A percentile compares a stretch with the other conserved stretches of the same genome.
These are phyloP conservation scores for Hypoxylon sp. DNA, from an alignment of 2,329 filamentous ascomycete species.

Conservation along the genomic window DNA sequence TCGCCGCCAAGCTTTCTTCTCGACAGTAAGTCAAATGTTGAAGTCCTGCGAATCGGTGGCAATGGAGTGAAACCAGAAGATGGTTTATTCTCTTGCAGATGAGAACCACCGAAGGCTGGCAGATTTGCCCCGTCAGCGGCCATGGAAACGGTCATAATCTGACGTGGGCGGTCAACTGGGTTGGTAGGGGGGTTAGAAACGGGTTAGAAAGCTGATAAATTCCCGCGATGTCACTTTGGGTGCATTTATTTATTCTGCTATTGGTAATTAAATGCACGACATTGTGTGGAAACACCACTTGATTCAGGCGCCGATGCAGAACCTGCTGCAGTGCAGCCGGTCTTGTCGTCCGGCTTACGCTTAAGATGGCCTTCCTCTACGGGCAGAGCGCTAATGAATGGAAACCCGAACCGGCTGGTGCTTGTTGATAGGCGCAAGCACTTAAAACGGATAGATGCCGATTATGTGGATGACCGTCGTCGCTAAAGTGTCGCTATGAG, in stretches of 20 bases:
- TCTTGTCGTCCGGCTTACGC: slow-evolving; percentile 41
- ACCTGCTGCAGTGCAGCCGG: slow-evolving; percentile 30
- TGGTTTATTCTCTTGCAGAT: slow-evolving; percentile 36
- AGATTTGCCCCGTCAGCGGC: slow-evolving; percentile 35
- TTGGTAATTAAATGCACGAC: slow-evolving; percentile 42
- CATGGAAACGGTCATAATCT: slow-evolving; percentile 42
- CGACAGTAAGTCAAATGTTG: slow-evolving; percentile 60
- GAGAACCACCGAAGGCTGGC: slow-evolving; percentile 28
- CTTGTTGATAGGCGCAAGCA: slow-evolving; percentile 48
- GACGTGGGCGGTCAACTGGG: slow-evolving; percentile 37
- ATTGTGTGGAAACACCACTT: slow-evolving; percentile 39
- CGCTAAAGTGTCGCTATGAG: no score
- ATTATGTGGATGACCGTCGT: slow-evolving; percentile 22
- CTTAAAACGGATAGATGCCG: slow-evolving; percentile 31
- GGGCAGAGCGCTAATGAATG: slow-evolving; percentile 48
- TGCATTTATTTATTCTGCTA: slow-evolving; percentile 47
- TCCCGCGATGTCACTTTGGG: slow-evolving; percentile 43
- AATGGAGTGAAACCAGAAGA: slow-evolving; percentile 63
- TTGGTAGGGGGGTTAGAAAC: slow-evolving; percentile 38
- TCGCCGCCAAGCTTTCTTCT: slow-evolving; percentile 49
- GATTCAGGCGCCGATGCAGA: slow-evolving; percentile 34
- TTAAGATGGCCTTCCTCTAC: slow-evolving; percentile 50
- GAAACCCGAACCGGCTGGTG: slow-evolving; percentile 49
- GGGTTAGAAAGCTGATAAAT: slow-evolving; percentile 20
- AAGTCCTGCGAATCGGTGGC: slow-evolving; percentile 66